Evolutionary conservation across 2,329 filamentous ascomycete species (phyloP), one percentile per base, ranked within the genome.

Genomic region (Fusarium brachygibbosum): DNA sequence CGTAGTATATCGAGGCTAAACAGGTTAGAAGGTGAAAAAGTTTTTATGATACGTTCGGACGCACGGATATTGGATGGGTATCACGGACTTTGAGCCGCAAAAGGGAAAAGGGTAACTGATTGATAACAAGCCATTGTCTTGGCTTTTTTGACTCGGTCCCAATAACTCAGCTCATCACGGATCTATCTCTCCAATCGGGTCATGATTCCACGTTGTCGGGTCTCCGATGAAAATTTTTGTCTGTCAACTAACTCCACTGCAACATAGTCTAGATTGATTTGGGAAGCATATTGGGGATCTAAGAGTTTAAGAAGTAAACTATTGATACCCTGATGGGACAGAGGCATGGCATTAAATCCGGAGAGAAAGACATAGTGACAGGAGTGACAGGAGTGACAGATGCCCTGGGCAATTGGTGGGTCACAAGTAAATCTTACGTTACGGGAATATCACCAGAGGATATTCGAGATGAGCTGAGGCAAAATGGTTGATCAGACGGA

Each of bases 61-160:
- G 23, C 34, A 40, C 14, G 48, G 48, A 51, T 51, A 45, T n/a
- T 50, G 63, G 63, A 67, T 50, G 63, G 63, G 63, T 67, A 58
- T 63, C 58, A 51, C 58, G 64, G 58, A 53, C 38, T 38, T 25
- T 34, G 44, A 48, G 45, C 58, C 64, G 48, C 44, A 31, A 50
- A 41, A 28, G 41, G 58, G 32, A 51, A 40, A 53, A 35, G 46
- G 16, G 28, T 7, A 48, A 61, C 42, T 66, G 66, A 69, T 62
- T 69, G 66, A 69, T 69, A 66, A 54, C 65, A 53, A 21, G 14
- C 40, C 64, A 35, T 51, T 14, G 14, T 45, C 42, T 45, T 45
- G 42, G 42, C 42, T 44, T 28, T 6, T 38, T n/a, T n/a, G n/a
- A 28, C 37, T 21, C 6, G 8, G 12, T 17, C 21, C 16, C 23